A percentile compares a stretch with the other conserved stretches of the same genome.
Evolutionary conservation across 2,329 filamentous ascomycete species (phyloP).

Genomic region (Aspergillus cejpii): DNA sequence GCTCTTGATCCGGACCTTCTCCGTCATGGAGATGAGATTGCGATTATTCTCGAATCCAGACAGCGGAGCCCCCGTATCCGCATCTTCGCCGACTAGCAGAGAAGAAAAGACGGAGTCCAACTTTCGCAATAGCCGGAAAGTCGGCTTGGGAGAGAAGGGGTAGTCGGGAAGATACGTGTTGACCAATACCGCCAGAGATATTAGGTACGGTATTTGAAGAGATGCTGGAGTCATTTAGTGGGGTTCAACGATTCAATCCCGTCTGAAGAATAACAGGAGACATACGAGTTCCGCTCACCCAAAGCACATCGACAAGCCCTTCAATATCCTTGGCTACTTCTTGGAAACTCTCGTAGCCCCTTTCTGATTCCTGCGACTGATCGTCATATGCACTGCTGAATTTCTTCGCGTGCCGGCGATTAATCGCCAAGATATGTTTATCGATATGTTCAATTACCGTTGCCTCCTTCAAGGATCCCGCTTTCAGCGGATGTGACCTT

Average conservation of each 20-base stretch:
- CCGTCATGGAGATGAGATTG: slow-evolving; percentile 58
- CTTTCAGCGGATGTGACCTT: slow-evolving; percentile 47
- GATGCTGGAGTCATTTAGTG: slow-evolving; percentile 48
- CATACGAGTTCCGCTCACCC: slow-evolving; percentile 81
- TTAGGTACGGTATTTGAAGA: slow-evolving; percentile 75
- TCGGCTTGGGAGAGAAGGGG: slow-evolving; percentile 57
- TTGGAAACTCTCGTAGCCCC: slow-evolving; percentile 56
- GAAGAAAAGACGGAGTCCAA: slow-evolving; percentile 78
- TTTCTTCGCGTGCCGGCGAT: slow-evolving; percentile 49
- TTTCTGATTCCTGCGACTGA: slow-evolving; percentile 29
- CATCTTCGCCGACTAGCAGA: slow-evolving; percentile 61
- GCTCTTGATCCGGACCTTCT: slow-evolving; percentile 81
- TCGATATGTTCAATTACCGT: slow-evolving; percentile 54
- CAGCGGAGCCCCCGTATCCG: slow-evolving; percentile 57
- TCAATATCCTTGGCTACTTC: slow-evolving; percentile 71
- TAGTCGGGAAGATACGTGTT: slow-evolving; percentile 68
- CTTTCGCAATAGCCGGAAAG: slow-evolving; percentile 67
- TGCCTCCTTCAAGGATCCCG: slow-evolving; percentile 54
- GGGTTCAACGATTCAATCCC: no score
- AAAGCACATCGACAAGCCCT: slow-evolving; percentile 68
- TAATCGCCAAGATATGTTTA: slow-evolving; percentile 46
- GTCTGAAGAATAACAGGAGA: no score
- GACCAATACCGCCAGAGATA: slow-evolving; percentile 68
- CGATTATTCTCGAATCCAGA: slow-evolving; percentile 62
- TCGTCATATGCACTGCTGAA: slow-evolving; percentile 32